A percentile compares a stretch with the other conserved stretches of the same genome.
phyloP scores from a whole-genome alignment of 2,329 filamentous ascomycete genomes.

The Phialemonium atrogriseum region DNA sequence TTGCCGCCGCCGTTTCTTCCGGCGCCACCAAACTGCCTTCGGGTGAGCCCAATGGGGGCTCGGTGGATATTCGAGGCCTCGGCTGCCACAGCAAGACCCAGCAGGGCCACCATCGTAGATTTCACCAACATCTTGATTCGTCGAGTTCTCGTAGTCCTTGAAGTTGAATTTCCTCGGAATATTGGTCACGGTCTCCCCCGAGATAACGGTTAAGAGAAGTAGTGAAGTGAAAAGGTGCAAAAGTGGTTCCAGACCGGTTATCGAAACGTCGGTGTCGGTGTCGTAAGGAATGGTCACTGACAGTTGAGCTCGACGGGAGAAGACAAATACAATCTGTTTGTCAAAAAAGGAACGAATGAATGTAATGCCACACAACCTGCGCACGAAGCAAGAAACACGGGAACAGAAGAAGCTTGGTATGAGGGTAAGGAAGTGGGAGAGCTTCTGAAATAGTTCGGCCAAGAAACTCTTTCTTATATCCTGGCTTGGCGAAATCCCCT shows the following conservation, averaged over 20 bases:
- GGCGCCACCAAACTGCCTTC: slow-evolving; percentile 26
- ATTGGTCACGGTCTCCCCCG: slow-evolving; percentile 8
- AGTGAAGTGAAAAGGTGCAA: slow-evolving; percentile 9
- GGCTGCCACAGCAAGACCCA: slow-evolving; percentile 35
- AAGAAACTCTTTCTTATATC: slow-evolving; percentile 32
- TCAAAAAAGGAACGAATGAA: slow-evolving; percentile 38
- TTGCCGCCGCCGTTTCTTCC: slow-evolving; percentile 11
- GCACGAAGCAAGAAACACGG: slow-evolving; percentile 24
- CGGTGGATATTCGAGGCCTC: slow-evolving; percentile 36
- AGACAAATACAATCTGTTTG: slow-evolving; percentile 15
- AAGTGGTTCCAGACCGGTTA: slow-evolving; percentile 44
- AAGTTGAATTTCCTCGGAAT: slow-evolving; percentile 7
- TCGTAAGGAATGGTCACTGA: slow-evolving; percentile 38
- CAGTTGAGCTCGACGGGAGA: slow-evolving; percentile 25
- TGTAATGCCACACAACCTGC: slow-evolving; percentile 38
- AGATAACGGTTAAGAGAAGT: slow-evolving; percentile 19
- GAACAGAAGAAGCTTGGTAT: slow-evolving; percentile 18
- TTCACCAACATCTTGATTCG: slow-evolving; percentile 45
- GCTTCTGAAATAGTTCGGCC: slow-evolving; percentile 18
- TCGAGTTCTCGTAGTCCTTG: slow-evolving; percentile 10
- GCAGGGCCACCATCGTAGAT: slow-evolving; percentile 36
- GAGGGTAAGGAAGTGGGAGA: slow-evolving; percentile 20
- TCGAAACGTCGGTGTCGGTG: slow-evolving; percentile 21
- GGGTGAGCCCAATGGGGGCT: slow-evolving; percentile 27
- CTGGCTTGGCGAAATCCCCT: slow-evolving; percentile 15